Percentiles rank a stretch among this genome's conserved stretches.
These are phyloP conservation scores for Diaporthe longicolla DNA, from an alignment of 2,329 filamentous ascomycete genomes.

Conservation along the genomic window DNA sequence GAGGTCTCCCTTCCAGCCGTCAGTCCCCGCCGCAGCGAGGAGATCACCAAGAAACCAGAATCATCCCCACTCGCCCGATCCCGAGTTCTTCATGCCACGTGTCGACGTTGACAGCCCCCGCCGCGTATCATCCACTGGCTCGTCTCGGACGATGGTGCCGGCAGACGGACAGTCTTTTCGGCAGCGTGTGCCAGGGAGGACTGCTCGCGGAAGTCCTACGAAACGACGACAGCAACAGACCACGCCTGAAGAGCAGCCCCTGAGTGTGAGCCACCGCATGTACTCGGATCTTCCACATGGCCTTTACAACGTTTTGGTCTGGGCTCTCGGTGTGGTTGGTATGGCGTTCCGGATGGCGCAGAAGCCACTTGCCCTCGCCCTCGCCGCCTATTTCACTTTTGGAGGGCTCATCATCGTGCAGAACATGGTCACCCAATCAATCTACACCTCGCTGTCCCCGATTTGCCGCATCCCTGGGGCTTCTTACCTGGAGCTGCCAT, in stretches of 20 bases:
- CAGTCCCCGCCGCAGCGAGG: slow-evolving; percentile 57
- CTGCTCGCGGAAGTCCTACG: slow-evolving; percentile 44
- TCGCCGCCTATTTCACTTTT: slow-evolving; percentile 73
- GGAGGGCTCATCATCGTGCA: slow-evolving; percentile 71
- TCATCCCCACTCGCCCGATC: slow-evolving; percentile 60
- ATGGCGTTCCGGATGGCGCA: slow-evolving; percentile 74
- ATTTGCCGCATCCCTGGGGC: slow-evolving; percentile 79
- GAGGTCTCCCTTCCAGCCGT: slow-evolving; percentile 69
- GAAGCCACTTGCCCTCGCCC: slow-evolving; percentile 72
- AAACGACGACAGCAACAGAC: slow-evolving; percentile 35
- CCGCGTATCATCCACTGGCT: slow-evolving; percentile 52
- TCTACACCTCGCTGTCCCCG: slow-evolving; percentile 75
- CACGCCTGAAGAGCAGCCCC: slow-evolving; percentile 41
- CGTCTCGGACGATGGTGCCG: slow-evolving; percentile 53
- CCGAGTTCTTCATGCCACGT: slow-evolving; percentile 68
- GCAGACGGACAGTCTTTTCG: slow-evolving; percentile 47
- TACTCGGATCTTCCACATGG: slow-evolving; percentile 54
- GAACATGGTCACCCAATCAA: slow-evolving; percentile 73
- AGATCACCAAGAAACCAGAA: slow-evolving; percentile 47
- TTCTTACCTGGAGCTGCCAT: slow-evolving; percentile 72
- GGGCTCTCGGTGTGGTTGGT: slow-evolving; percentile 68
- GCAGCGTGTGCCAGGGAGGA: slow-evolving; percentile 45
- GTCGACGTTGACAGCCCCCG: slow-evolving; percentile 58
- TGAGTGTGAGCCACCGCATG: slow-evolving; percentile 51
- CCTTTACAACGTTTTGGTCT: slow-evolving; percentile 59